phyloP scores from a whole-genome alignment of 2,329 filamentous ascomycete genomes.

The Coniochaeta sp. region DNA sequence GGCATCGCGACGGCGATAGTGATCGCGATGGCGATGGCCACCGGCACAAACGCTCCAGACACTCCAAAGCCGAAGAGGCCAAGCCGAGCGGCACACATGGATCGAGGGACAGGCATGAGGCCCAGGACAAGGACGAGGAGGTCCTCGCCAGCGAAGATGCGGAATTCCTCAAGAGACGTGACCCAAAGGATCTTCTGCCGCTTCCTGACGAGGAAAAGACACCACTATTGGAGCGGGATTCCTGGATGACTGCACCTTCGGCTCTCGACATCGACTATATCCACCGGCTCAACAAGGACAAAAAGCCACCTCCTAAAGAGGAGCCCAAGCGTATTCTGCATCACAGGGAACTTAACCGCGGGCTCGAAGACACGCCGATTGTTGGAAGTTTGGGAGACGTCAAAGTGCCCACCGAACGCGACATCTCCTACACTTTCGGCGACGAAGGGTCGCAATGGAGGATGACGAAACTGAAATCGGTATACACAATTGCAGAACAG shows the following conservation, averaged over 20 bases:
- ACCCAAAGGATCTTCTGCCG: conserved; percentile 42
- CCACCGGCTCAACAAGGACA: conserved; percentile 49
- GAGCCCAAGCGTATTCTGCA: conserved; percentile 68
- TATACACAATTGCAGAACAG: conserved; percentile 74
- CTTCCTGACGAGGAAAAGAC: conserved; percentile 42
- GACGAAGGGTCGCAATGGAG: conserved; percentile 89
- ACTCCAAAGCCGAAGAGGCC: conserved; percentile 40
- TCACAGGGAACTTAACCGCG: conserved; percentile 69
- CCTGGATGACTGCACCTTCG: conserved; percentile 91
- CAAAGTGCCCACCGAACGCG: conserved; percentile 44
- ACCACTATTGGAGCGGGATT: conserved; percentile 58
- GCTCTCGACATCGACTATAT: conserved; percentile 79
- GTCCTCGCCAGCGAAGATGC: conserved; percentile 7
- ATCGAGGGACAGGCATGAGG: conserved; percentile 21
- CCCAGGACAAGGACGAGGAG: conserved; percentile 21
- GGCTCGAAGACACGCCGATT: conserved; percentile 53
- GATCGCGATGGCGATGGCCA: conserved; percentile 49
- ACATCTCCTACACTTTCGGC: conserved; percentile 78
- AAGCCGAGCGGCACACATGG: conserved; percentile 27
- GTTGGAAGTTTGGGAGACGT: conserved; percentile 38
- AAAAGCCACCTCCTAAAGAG: conserved; percentile 41
- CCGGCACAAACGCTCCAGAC: conserved; percentile 57
- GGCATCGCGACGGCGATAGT: conserved; percentile 27
- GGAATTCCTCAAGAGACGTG: conserved; percentile 32
- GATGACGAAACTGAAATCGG: conserved; percentile 86